phyloP scores from a whole-genome alignment of 441 rosid genomes.

The Bruguiera hainesii region DNA sequence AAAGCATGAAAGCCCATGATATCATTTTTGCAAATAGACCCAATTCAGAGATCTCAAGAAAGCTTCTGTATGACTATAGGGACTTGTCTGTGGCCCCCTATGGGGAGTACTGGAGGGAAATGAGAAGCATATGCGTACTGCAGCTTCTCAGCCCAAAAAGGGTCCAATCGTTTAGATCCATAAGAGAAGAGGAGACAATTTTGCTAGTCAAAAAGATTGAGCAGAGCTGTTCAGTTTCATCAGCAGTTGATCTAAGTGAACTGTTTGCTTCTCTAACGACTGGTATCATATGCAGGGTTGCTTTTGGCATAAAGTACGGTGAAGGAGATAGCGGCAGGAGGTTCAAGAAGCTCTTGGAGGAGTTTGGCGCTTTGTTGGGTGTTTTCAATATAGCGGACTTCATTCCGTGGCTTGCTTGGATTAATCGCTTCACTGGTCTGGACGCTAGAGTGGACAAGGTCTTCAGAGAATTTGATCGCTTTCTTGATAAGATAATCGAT shows the following conservation, averaged over 20 bases:
- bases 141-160: conserved; percentile 45
- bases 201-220: background rate
- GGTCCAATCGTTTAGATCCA: conserved; percentile 33
- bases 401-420: conserved; percentile 33
- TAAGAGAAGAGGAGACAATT: conserved; percentile 28
- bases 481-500: conserved; percentile 25
- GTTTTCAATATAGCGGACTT: conserved; percentile 13
- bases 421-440: conserved; percentile 15
- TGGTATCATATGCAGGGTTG: background rate
- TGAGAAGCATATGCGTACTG: conserved; percentile 38
- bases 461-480: conserved; percentile 20
- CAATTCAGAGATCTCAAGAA: conserved; percentile 21
- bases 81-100: conserved; percentile 42
- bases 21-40: conserved; percentile 41
- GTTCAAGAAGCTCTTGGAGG: conserved; percentile 17
- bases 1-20: conserved; percentile 49
- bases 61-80: conserved; percentile 33
- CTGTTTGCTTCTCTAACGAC: background rate
- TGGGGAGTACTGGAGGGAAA: conserved; percentile 58
- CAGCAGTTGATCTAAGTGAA: background rate
- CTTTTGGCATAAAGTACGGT: conserved; percentile 30
- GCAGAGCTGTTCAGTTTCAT: background rate
- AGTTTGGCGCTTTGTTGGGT: conserved; percentile 16
- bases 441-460: conserved; percentile 11
- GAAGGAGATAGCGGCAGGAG: conserved; percentile 18